These are phyloP conservation scores for Chlorella ohadii DNA, from an alignment of 139 green algal species.

Conservation along the genomic window DNA sequence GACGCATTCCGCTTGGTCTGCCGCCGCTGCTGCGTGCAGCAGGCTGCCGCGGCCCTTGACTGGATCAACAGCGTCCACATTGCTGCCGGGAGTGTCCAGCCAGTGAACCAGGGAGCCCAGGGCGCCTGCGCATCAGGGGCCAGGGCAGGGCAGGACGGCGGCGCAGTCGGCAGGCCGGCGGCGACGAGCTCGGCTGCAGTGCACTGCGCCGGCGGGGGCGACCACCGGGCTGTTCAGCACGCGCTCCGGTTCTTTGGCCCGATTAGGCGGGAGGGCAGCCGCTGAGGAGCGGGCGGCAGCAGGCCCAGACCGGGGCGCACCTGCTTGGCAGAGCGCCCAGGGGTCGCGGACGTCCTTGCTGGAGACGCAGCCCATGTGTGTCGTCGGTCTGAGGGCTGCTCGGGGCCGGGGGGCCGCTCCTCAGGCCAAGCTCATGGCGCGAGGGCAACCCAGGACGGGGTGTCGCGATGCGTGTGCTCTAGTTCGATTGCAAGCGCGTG, in stretches of 20 bases:
- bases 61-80: neutral
- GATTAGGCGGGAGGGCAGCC: neutral
- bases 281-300: too few relatives aligned
- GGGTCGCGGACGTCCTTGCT: neutral
- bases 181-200: neutral
- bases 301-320: neutral
- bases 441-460: neutral
- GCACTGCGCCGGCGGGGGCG: neutral
- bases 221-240: neutral
- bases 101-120: neutral
- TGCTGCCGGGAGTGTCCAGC: neutral
- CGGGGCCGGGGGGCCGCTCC: neutral
- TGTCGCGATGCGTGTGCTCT: too few relatives aligned
- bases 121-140: neutral
- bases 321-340: neutral
- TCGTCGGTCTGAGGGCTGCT: neutral
- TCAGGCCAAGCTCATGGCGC: neutral
- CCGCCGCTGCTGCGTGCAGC: constrained; percentile 6
- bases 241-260: neutral
- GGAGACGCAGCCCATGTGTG: neutral
- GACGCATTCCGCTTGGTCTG: constrained; percentile 9
- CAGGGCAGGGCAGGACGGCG: neutral
- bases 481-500: too few relatives aligned
- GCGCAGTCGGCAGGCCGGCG: neutral
- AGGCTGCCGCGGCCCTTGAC: constrained; percentile 6